These are phyloP conservation scores for Pseudogymnoascus sp. DNA, from an alignment of 2,329 filamentous ascomycete genomes.

Conservation along the genomic window DNA sequence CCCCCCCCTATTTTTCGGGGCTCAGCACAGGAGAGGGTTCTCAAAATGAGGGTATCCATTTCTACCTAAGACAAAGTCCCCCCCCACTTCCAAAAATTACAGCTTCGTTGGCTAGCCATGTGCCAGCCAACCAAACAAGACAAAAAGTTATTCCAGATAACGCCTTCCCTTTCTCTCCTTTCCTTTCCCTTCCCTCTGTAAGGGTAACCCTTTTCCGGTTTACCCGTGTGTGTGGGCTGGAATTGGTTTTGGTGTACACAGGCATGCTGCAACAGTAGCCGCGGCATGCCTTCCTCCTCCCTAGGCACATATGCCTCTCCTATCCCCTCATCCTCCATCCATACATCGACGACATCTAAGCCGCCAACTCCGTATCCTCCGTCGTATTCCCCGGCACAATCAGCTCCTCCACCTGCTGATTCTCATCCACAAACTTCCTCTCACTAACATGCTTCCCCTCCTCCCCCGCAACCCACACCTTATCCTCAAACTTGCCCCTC, in stretches of 20 bases:
- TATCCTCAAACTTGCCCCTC: slow-evolving; percentile 74
- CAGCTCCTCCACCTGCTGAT: slow-evolving; percentile 52
- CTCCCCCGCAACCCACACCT: slow-evolving; percentile 71
- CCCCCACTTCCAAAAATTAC: background rate
- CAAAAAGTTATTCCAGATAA: background rate
- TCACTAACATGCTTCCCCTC: slow-evolving; percentile 69
- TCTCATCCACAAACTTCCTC: slow-evolving; percentile 74
- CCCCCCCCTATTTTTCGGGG: too few species aligned
- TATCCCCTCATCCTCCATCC: background rate
- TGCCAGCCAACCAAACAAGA: background rate
- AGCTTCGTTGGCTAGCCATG: background rate
- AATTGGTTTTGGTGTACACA: background rate
- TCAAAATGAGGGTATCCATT: slow-evolving; percentile 4
- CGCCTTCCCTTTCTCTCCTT: background rate
- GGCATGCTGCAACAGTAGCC: background rate
- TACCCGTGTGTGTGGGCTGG: background rate
- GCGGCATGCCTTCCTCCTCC: background rate
- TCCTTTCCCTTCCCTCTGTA: background rate
- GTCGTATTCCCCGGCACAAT: slow-evolving; percentile 19
- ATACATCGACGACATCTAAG: background rate
- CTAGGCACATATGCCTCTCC: background rate
- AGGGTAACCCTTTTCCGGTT: background rate
- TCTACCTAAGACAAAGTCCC: background rate
- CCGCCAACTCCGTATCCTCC: background rate
- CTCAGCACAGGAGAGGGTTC: background rate